A percentile compares a stretch with the other conserved stretches of the same genome.
Evolutionary conservation across 2,329 filamentous ascomycete species (phyloP).

Genomic region (Trichoderma brevicompactum): DNA sequence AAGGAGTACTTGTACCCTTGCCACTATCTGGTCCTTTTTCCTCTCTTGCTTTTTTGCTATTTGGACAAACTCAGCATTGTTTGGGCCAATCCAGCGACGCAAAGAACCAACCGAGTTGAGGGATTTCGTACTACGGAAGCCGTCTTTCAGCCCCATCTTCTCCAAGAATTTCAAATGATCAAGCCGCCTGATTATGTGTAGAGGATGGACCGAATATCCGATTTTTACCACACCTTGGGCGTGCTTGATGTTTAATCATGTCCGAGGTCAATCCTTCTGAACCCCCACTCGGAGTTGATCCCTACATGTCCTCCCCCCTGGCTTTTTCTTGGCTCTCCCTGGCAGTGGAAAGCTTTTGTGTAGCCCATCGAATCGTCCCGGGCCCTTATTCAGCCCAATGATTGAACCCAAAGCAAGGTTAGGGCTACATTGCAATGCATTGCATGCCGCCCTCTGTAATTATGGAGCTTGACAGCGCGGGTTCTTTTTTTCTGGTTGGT

Average conservation of each 20-base stretch:
- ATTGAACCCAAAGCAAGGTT: neutral
- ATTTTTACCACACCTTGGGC: neutral
- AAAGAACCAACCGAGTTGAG: neutral
- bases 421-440: conserved; percentile 14
- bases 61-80: neutral
- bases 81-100: neutral
- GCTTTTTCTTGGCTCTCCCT: neutral
- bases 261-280: neutral
- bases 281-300: conserved; percentile 18
- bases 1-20: neutral
- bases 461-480: neutral
- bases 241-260: neutral
- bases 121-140: neutral
- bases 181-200: neutral
- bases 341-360: neutral
- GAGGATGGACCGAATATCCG: neutral
- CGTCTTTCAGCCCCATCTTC: conserved; percentile 5
- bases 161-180: neutral
- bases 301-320: conserved; percentile 4
- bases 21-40: neutral
- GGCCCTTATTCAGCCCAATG: conserved; percentile 4
- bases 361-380: conserved; percentile 2
- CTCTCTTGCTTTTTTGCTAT: neutral
- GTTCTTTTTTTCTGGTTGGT: neutral
- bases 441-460: neutral